Evolutionary conservation across 306 rosid species (phyloP).

Genomic region (Parietaria judaica): DNA sequence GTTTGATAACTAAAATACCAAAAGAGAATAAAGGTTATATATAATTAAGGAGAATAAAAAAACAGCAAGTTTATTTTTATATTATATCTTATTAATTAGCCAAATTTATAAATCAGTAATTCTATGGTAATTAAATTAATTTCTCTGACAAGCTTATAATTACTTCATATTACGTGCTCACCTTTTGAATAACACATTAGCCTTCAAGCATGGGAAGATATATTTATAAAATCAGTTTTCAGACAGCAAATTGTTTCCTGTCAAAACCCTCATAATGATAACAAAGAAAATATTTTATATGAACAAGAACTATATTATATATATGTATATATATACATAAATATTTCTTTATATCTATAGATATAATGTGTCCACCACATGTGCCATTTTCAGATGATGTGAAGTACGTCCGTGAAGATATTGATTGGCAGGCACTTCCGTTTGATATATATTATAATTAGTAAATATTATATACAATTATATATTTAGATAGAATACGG

Average conservation of each 20-base stretch:
- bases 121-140: constrained; percentile 1
- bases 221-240: constrained; percentile 14
- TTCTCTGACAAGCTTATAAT: constrained; percentile 9
- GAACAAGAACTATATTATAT: not conserved
- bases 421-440: constrained; percentile 13
- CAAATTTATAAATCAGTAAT: no score
- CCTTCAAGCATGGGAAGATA: constrained; percentile 13
- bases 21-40: no score
- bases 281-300: not conserved
- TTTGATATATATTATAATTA: no score
- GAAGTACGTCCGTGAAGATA: constrained; percentile 19
- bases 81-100: no score
- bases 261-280: constrained; percentile 14
- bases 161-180: constrained; percentile 3
- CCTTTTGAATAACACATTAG: constrained; percentile 5
- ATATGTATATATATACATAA: not conserved
- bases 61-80: no score
- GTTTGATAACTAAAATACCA: no score
- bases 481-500: not conserved
- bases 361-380: constrained; percentile 13
- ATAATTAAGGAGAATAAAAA: no score
- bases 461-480: no score
- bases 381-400: constrained; percentile 5
- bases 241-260: constrained; percentile 19
- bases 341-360: not conserved